Evolutionary conservation across 2,329 filamentous ascomycete species (phyloP).

Genomic region (Fusarium nygamai): DNA sequence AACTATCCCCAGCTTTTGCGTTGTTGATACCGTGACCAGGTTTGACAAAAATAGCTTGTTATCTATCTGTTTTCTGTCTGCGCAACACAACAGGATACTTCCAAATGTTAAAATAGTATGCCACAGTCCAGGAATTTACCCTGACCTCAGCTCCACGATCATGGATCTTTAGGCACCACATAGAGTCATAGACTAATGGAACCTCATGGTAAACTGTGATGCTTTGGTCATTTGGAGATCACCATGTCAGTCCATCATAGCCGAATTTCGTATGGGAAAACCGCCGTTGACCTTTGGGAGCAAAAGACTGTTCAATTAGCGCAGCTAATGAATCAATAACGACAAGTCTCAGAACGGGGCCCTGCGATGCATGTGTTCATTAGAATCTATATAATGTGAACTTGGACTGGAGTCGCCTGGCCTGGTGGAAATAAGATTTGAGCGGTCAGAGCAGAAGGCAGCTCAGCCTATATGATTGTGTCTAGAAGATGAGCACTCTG

Average conservation of each 20-base stretch:
- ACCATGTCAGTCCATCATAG: background rate
- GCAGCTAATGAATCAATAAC: background rate
- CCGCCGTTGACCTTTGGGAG: background rate
- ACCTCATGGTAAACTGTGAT: background rate
- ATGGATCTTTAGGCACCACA: background rate
- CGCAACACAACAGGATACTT: background rate
- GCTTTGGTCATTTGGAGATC: background rate
- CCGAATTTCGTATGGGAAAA: fast-evolving
- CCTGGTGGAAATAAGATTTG: background rate
- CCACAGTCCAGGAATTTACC: background rate
- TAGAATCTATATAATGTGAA: no score
- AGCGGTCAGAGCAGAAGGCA: background rate
- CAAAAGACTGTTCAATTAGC: background rate
- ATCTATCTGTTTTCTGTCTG: fast-evolving
- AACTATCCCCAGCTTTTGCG: fast-evolving
- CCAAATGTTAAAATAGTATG: background rate
- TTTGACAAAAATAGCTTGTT: fast-evolving
- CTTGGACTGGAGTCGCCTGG: no score
- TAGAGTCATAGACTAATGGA: background rate
- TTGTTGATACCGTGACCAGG: fast-evolving
- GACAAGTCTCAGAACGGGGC: background rate
- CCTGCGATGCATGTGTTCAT: background rate
- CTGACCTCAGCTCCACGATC: background rate
- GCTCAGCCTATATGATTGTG: background rate
- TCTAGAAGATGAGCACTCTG: background rate